Evolutionary conservation across 148 eudicot genomes (phyloP), one percentile per base, ranked within the genome.

Genomic region (Dianthus caryophyllus): DNA sequence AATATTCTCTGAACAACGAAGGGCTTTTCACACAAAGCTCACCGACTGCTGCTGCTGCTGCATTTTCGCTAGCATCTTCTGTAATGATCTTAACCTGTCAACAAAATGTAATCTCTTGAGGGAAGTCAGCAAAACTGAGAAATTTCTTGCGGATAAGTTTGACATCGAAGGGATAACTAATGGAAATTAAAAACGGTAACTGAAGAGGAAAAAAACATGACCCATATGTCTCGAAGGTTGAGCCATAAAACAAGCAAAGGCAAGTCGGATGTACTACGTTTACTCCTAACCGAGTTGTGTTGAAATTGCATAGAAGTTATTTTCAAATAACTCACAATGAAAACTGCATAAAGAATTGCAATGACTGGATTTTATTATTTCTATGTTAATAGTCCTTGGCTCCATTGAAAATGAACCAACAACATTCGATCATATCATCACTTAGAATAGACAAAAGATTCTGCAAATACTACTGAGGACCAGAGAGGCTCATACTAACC

Each of bases 11-110:
- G 65, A 94, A 94, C 75, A 85, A 70, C 57, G 99, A 94, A 70
- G 99, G 99, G 76, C 97, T 88, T 81, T 72, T 88, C 36, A 94
- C 82, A 76, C 93, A 88, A 69, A 94, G 99, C 80, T 94, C 99
- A 48, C 99, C 99, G 33, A 76, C 86, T 16, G 82, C 88, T 24
- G 76, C 88, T 24, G 76, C 53, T 63, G 78, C 53, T 63, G 78
- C 86, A 77, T 73, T 87, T 55, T 66, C 75, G 26, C 67, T 77
- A 24, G 69, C 86, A 43, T 85, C 93, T 62, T 90, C 97, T 53
- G 72, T 73, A 29, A 94, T 73, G 76, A 94, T 88, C 84, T 82
- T 94, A 73, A 87, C 89, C 99, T 94, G 81, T 52, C 55, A 53
- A 69, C 30, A 60, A 29, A 55, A 69, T 53, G 69, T 46, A 15